A percentile compares a stretch with the other conserved stretches of the same genome.
phyloP scores from a whole-genome alignment of 2,329 filamentous ascomycete species.

The Venturia effusa region DNA sequence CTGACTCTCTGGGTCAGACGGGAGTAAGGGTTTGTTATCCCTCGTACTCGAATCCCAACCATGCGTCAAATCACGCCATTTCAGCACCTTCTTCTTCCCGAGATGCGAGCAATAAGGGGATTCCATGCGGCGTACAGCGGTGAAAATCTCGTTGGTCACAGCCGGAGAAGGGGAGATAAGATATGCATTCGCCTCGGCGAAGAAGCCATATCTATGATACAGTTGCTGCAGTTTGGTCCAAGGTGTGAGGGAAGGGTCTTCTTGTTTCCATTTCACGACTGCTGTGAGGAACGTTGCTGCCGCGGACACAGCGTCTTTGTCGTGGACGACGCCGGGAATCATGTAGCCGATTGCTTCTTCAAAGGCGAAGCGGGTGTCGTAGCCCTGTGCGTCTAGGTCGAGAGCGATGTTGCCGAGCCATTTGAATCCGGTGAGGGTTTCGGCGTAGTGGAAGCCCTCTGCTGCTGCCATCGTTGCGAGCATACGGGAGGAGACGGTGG shows the following conservation, averaged over 20 bases:
- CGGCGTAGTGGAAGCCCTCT: slow-evolving; percentile 46
- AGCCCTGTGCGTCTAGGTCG: slow-evolving; percentile 38
- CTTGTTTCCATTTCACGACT: slow-evolving; percentile 37
- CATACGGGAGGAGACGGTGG: slow-evolving; percentile 55
- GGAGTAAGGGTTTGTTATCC: slow-evolving; percentile 43
- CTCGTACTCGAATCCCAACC: slow-evolving; percentile 47
- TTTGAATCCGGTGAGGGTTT: slow-evolving; percentile 57
- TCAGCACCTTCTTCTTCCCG: slow-evolving; percentile 40
- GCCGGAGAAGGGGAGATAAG: slow-evolving; percentile 46
- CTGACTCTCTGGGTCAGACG: slow-evolving; percentile 45
- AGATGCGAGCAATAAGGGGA: slow-evolving; percentile 34
- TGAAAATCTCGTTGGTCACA: slow-evolving; percentile 44
- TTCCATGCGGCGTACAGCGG: slow-evolving; percentile 37
- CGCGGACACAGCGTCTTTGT: slow-evolving; percentile 55
- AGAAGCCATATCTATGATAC: slow-evolving; percentile 47
- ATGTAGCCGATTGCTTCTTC: slow-evolving; percentile 59
- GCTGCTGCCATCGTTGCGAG: slow-evolving; percentile 43
- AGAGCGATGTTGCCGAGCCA: slow-evolving; percentile 54
- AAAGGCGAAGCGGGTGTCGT: slow-evolving; percentile 46
- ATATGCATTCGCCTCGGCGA: slow-evolving; percentile 54
- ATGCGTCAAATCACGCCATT: slow-evolving; percentile 52
- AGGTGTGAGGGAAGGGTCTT: slow-evolving; percentile 37
- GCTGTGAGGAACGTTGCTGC: slow-evolving; percentile 49
- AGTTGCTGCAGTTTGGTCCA: slow-evolving; percentile 46
- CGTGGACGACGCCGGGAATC: slow-evolving; percentile 50